Percentiles rank a stretch among this genome's conserved stretches.
phyloP scores from a whole-genome alignment of 495 filamentous ascomycete genomes.

The Daldinia bambusicola region DNA sequence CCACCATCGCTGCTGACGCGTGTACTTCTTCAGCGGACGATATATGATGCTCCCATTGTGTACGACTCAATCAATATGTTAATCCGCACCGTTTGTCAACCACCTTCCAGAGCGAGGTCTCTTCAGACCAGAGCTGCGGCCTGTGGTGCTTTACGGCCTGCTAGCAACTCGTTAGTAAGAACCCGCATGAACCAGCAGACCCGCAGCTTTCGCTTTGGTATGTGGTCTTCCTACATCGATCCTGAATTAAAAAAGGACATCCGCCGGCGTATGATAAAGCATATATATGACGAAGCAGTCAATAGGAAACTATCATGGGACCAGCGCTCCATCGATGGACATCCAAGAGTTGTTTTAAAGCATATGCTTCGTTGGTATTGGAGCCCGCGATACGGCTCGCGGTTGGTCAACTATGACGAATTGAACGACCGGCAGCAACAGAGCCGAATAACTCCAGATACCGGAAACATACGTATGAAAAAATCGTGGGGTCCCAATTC shows the following conservation, averaged over 20 bases:
- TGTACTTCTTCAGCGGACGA: neutral
- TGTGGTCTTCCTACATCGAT: conserved; percentile 56
- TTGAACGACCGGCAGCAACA: conserved; percentile 23
- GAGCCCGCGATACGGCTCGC: conserved; percentile 33
- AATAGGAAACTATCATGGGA: conserved; percentile 54
- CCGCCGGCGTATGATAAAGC: conserved; percentile 50
- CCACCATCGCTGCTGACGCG: conserved; percentile 17
- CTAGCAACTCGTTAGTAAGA: conserved; percentile 27
- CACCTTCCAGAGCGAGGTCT: conserved; percentile 48
- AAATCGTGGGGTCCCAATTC: neutral
- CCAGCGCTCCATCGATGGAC: conserved; percentile 44
- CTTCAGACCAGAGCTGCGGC: conserved; percentile 37
- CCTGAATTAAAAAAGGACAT: conserved; percentile 51
- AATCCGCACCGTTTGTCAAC: conserved; percentile 43
- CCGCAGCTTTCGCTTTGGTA: conserved; percentile 58
- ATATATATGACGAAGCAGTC: conserved; percentile 55
- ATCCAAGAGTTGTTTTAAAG: conserved; percentile 48
- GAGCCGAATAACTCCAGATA: conserved; percentile 9
- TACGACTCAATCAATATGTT: conserved; percentile 49
- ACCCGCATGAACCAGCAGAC: conserved; percentile 49
- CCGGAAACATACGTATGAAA: neutral
- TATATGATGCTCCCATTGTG: conserved; percentile 31
- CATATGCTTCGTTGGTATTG: conserved; percentile 52
- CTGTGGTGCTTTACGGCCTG: conserved; percentile 33
- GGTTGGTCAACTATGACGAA: conserved; percentile 24